phyloP scores from a whole-genome alignment of 2,329 filamentous ascomycete genomes.

The Colletotrichum godetiae region DNA sequence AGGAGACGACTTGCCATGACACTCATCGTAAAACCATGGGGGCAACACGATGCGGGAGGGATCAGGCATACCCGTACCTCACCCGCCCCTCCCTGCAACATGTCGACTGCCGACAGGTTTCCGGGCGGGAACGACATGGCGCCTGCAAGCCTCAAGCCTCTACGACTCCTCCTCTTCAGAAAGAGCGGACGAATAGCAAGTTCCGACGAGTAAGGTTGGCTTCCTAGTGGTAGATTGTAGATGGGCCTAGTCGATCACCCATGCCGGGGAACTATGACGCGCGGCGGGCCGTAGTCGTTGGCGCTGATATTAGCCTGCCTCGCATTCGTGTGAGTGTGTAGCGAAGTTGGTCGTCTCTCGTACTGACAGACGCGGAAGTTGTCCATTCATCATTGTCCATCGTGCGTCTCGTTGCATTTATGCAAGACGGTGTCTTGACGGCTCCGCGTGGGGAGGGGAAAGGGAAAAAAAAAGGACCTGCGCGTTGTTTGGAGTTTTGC shows the following conservation, averaged over 20 bases:
- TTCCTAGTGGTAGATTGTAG: background rate
- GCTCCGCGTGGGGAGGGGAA: background rate
- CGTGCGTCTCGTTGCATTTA: background rate
- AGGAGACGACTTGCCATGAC: background rate
- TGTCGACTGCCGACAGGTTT: background rate
- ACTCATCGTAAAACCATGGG: background rate
- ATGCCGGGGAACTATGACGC: background rate
- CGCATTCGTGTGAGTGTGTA: background rate
- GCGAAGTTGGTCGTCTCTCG: background rate
- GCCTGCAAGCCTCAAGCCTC: background rate
- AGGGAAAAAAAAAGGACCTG: background rate
- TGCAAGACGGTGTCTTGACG: conserved; percentile 7
- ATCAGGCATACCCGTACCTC: conserved; percentile 6
- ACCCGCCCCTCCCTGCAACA: conserved; percentile 3
- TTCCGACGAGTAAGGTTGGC: background rate
- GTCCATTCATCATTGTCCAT: background rate
- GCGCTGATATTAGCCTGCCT: background rate
- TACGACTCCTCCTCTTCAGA: background rate
- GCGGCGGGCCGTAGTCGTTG: background rate
- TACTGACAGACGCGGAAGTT: background rate
- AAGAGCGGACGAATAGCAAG: background rate
- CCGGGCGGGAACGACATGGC: background rate
- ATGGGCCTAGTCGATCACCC: background rate
- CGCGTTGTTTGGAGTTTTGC: background rate
- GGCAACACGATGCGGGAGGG: background rate